Percentiles rank a stretch among this genome's conserved stretches.
Conservation (phyloP, 163 green algal species). For the Coccomyxa subellipsoidea region DNA sequence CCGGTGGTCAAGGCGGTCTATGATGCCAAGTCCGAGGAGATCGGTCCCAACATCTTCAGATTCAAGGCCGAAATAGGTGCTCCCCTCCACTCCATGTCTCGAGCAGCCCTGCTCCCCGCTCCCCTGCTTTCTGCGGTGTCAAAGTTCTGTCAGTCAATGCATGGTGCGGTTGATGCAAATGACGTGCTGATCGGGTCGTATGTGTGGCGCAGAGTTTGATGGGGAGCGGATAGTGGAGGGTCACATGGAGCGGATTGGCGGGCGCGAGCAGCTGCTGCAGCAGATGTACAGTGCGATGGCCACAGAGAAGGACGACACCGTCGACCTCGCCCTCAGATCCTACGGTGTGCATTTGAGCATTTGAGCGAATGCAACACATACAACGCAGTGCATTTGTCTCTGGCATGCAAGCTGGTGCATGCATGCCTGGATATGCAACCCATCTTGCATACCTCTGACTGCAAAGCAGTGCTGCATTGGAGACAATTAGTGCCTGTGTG, state of each 20-base stretch:
- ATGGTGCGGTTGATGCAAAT: too few relatives aligned
- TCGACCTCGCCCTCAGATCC: slow-evolving; percentile 24
- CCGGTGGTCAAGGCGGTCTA: slow-evolving; percentile 65
- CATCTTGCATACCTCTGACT: too few relatives aligned
- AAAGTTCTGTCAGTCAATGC: too few relatives aligned
- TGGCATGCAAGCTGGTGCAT: too few relatives aligned
- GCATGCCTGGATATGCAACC: too few relatives aligned
- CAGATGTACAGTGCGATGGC: slow-evolving; percentile 16
- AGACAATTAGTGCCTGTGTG: too few relatives aligned
- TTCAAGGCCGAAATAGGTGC: slow-evolving; percentile 83
- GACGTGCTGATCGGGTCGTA: too few relatives aligned
- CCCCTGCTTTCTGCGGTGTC: too few relatives aligned
- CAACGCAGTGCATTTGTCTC: too few relatives aligned
- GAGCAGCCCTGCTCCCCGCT: too few relatives aligned
- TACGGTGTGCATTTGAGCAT: slow-evolving; percentile 33
- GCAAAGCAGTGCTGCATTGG: too few relatives aligned
- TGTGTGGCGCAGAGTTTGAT: slow-evolving; percentile 39
- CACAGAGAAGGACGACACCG: slow-evolving; percentile 11
- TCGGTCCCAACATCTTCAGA: slow-evolving; percentile 78
- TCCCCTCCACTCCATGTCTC: not conserved
- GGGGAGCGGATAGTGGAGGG: slow-evolving; percentile 35
- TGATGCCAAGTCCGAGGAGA: slow-evolving; percentile 89
- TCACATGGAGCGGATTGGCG: slow-evolving; percentile 35
- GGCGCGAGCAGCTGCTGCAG: slow-evolving; percentile 26
- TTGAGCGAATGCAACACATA: too few relatives aligned